A percentile compares a stretch with the other conserved stretches of the same genome.
phyloP scores from a whole-genome alignment of 176 grass and related monocot genomes.

The Poa annua region DNA sequence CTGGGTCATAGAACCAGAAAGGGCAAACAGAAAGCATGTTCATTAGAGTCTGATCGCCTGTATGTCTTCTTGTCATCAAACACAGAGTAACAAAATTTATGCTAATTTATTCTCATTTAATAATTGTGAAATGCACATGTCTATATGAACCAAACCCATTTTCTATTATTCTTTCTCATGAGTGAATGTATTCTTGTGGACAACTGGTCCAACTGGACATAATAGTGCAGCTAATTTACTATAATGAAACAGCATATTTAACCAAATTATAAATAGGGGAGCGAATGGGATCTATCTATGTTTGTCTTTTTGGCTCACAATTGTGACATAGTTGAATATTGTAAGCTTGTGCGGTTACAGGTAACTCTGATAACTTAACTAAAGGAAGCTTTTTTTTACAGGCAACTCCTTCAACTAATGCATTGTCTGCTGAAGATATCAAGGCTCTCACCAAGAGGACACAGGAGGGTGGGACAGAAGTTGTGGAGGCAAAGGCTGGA shows the following conservation, averaged over 20 bases:
- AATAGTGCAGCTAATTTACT: background rate
- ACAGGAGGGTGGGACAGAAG: conserved; percentile 91
- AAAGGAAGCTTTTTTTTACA: conserved; percentile 21
- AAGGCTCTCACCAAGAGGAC: conserved; percentile 92
- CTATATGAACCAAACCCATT: background rate
- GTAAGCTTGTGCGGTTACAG: background rate
- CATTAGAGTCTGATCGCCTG: background rate
- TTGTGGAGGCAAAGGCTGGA: conserved; percentile 96
- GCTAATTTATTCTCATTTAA: background rate
- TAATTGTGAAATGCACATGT: background rate
- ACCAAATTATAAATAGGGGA: conserved; percentile 1
- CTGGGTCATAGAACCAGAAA: background rate
- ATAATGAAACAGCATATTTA: conserved; percentile 3
- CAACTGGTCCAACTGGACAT: background rate
- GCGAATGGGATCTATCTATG: background rate
- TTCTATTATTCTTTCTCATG: conserved; percentile 20
- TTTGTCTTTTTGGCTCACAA: conserved; percentile 19
- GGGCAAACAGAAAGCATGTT: background rate
- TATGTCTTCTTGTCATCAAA: background rate
- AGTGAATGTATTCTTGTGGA: background rate
- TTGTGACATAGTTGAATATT: conserved; percentile 15
- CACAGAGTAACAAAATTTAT: background rate
- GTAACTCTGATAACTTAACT: conserved; percentile 1
- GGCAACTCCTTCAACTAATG: conserved; percentile 80
- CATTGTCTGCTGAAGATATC: conserved; percentile 67